phyloP scores from a whole-genome alignment of 2,329 filamentous ascomycete genomes.

The Sporothrix dimorphospora region DNA sequence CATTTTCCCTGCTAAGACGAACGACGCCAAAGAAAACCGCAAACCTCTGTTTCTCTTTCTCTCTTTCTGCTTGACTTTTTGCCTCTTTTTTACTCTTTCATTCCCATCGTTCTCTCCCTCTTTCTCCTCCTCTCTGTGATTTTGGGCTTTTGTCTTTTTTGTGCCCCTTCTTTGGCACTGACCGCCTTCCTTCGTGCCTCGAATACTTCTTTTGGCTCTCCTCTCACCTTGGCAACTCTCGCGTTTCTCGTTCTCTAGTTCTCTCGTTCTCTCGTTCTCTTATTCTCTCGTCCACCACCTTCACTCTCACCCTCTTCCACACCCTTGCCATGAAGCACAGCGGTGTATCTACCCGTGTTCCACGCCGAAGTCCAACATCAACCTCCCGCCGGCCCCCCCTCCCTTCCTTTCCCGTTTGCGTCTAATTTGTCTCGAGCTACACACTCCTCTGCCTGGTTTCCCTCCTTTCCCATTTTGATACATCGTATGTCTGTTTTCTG shows the following conservation, averaged over 20 bases:
- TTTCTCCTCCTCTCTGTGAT: background rate
- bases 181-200: background rate
- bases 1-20: background rate
- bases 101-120: background rate
- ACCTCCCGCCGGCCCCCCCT: background rate
- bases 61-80: background rate
- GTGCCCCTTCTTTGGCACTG: background rate
- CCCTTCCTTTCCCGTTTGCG: background rate
- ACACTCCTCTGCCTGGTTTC: background rate
- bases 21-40: background rate
- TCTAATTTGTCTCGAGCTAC: conserved; percentile 1
- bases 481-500: background rate
- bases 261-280: too few relatives aligned
- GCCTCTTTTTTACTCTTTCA: background rate
- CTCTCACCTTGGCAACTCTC: background rate
- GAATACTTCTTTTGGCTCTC: background rate
- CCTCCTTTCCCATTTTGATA: background rate
- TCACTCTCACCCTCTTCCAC: background rate
- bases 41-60: background rate
- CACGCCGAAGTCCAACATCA: conserved; percentile 11
- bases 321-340: background rate
- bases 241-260: background rate
- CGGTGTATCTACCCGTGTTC: background rate
- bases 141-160: background rate
- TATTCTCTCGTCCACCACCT: background rate